Evolutionary conservation across 1,284 basidiomycete genomes (phyloP).

Genomic region (Heliocybe sulcata): DNA sequence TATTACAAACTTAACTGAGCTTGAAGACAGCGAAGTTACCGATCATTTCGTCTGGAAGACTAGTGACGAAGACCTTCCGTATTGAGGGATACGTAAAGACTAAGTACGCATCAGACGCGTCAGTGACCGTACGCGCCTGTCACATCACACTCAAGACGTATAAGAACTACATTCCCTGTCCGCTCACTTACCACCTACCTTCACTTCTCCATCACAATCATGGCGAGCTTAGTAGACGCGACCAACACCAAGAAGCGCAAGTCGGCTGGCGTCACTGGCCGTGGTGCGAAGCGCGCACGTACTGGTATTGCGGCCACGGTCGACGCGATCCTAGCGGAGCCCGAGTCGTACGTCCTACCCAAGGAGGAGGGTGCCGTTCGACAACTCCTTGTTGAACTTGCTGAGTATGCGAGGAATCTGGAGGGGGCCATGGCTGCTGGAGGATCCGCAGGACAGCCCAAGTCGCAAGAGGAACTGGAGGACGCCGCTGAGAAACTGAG

Average conservation of each 20-base stretch:
- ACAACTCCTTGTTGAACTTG: constrained; percentile 21
- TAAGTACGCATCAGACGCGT: too few relatives aligned
- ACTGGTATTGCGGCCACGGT: not conserved
- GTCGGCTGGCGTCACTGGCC: not conserved
- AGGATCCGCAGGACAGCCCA: constrained; percentile 13
- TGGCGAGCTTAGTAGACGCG: not conserved
- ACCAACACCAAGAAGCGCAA: not conserved
- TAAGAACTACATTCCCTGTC: not conserved
- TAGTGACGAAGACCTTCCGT: too few relatives aligned
- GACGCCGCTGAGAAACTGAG: constrained; percentile 38
- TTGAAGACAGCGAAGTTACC: too few relatives aligned
- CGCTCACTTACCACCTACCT: not conserved
- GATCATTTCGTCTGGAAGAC: too few relatives aligned
- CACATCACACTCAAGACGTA: not conserved
- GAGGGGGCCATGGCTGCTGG: constrained; percentile 21
- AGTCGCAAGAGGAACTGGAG: constrained; percentile 32
- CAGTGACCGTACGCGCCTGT: not conserved
- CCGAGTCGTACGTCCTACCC: not conserved
- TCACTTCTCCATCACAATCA: not conserved
- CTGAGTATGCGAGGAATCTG: constrained; percentile 35
- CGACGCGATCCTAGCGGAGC: not conserved
- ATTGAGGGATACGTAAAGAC: too few relatives aligned
- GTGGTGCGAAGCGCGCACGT: not conserved
- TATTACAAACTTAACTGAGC: too few relatives aligned
- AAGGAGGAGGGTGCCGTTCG: not conserved